These are phyloP conservation scores for Coix lacrymajobi DNA, from an alignment of 176 grass and related monocot genomes.

Conservation along the genomic window DNA sequence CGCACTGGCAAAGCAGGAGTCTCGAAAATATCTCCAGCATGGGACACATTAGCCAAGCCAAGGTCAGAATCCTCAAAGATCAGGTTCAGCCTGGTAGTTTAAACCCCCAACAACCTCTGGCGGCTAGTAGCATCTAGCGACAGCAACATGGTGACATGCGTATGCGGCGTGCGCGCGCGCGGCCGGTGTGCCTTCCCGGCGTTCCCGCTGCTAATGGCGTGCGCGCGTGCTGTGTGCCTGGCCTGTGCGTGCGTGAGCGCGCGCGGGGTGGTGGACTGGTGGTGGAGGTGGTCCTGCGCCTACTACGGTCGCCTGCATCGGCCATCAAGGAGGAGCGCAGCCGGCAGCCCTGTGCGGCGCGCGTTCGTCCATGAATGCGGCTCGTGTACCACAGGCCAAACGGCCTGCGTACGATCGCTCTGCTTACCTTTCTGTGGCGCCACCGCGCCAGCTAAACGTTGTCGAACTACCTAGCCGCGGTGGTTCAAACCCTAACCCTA, in stretches of 20 bases:
- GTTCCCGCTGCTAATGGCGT: neutral
- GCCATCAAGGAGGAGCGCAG: slow-evolving; percentile 12
- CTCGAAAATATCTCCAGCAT: neutral
- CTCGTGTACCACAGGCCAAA: neutral
- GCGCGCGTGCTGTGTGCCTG: neutral
- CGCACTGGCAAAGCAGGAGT: neutral
- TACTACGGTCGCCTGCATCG: slow-evolving; percentile 12
- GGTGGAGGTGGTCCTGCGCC: slow-evolving; percentile 21
- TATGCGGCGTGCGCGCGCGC: neutral
- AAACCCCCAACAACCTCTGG: neutral
- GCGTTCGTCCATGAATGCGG: slow-evolving; percentile 2
- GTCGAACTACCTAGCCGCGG: neutral
- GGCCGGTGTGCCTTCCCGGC: neutral
- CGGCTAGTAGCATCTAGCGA: neutral
- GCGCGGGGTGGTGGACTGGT: neutral
- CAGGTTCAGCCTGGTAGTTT: neutral
- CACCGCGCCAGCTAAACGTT: neutral
- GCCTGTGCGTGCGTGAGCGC: neutral
- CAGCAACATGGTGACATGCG: neutral
- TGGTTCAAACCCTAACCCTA: neutral
- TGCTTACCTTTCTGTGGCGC: too few species aligned
- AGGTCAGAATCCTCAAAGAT: neutral
- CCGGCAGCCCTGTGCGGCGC: neutral
- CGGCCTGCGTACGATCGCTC: neutral
- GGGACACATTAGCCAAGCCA: neutral